phyloP scores from a whole-genome alignment of 2,329 filamentous ascomycete species.

The Davidsoniella neocaledoniae region DNA sequence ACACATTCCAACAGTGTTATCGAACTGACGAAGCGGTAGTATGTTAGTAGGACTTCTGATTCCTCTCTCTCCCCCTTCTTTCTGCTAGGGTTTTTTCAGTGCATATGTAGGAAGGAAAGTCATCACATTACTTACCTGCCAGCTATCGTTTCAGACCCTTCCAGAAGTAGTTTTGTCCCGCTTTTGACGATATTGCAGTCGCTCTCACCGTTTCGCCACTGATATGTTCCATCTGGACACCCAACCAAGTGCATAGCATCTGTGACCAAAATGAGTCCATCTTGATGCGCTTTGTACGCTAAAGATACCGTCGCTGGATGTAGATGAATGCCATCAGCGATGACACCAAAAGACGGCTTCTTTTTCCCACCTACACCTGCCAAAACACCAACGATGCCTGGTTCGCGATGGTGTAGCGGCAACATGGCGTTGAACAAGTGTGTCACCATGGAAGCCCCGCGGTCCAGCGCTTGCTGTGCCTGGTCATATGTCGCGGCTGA shows the following conservation, averaged over 20 bases:
- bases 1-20: slow-evolving; percentile 67
- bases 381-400: slow-evolving; percentile 74
- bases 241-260: slow-evolving; percentile 84
- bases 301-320: slow-evolving; percentile 82
- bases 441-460: slow-evolving; percentile 76
- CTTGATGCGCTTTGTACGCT: slow-evolving; percentile 70
- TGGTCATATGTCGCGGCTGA: slow-evolving; percentile 77
- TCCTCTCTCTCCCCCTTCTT: not conserved
- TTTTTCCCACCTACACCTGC: slow-evolving; percentile 17
- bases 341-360: slow-evolving; percentile 73
- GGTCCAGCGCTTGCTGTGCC: slow-evolving; percentile 51
- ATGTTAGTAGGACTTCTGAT: not conserved
- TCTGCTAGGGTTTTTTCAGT: too few relatives aligned
- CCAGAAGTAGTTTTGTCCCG: slow-evolving; percentile 54
- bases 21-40: slow-evolving; percentile 27
- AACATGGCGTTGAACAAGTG: slow-evolving; percentile 92
- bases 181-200: slow-evolving; percentile 48
- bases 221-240: slow-evolving; percentile 66
- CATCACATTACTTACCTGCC: slow-evolving; percentile 37
- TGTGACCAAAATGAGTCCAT: slow-evolving; percentile 75
- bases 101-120: too few relatives aligned
- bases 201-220: slow-evolving; percentile 61
- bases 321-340: slow-evolving; percentile 78
- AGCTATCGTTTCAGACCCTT: slow-evolving; percentile 64
- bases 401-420: slow-evolving; percentile 78